These are phyloP conservation scores for Rutstroemia sp. DNA, from an alignment of 2,329 filamentous ascomycete genomes.

Conservation along the genomic window DNA sequence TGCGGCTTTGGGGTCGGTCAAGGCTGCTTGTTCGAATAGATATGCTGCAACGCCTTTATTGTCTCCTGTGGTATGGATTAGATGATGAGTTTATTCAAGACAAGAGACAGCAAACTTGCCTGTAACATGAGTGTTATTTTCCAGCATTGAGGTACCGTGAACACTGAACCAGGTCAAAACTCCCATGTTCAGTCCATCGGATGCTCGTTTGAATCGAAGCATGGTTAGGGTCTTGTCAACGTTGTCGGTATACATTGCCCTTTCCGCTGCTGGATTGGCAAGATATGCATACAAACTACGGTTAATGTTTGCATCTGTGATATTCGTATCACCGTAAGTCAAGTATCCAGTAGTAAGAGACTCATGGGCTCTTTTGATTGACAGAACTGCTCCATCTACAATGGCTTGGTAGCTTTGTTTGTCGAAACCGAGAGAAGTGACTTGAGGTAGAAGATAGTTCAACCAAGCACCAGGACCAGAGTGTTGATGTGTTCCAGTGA, in stretches of 20 bases:
- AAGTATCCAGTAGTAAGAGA: constrained; percentile 58
- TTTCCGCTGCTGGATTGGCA: constrained; percentile 71
- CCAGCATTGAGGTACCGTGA: constrained; percentile 82
- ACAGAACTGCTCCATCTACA: constrained; percentile 74
- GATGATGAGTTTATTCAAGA: neutral
- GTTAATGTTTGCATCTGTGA: constrained; percentile 76
- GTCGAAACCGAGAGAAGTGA: constrained; percentile 79
- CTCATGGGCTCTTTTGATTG: constrained; percentile 74
- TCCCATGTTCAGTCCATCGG: constrained; percentile 68
- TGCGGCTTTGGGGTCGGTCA: constrained; percentile 46
- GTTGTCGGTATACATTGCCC: constrained; percentile 53
- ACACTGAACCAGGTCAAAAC: constrained; percentile 73
- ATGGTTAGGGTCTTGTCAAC: constrained; percentile 73
- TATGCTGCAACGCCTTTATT: constrained; percentile 91
- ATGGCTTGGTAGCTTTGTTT: constrained; percentile 85
- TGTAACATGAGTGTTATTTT: constrained; percentile 83
- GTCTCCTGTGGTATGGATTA: constrained; percentile 33
- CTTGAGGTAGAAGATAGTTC: constrained; percentile 87
- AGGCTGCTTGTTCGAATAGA: constrained; percentile 66
- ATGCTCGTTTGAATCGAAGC: constrained; percentile 67
- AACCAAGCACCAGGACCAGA: constrained; percentile 86
- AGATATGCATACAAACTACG: constrained; percentile 82
- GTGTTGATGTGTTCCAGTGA: constrained; percentile 89
- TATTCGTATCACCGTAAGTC: constrained; percentile 59
- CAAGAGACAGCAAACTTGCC: constrained; percentile 36